Conservation (phyloP, 768 basidiomycete genomes). For the Pholiota molesta region DNA sequence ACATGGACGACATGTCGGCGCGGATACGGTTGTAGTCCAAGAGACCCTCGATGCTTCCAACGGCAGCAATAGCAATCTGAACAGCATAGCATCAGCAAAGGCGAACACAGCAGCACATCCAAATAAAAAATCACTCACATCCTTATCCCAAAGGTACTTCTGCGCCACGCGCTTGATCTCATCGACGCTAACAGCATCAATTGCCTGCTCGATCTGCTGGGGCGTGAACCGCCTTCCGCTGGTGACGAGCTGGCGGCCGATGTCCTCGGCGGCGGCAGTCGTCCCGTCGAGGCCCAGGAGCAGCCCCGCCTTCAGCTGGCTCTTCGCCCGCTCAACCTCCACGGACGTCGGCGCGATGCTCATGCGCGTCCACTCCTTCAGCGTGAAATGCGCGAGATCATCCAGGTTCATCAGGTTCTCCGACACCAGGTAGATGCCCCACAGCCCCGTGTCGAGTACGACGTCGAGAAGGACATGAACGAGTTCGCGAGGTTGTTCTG, state of each 20-base stretch:
- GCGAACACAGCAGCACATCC: background rate
- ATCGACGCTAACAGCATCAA: slow-evolving; percentile 84
- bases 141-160: slow-evolving; percentile 97
- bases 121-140: slow-evolving; percentile 52
- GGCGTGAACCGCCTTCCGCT: slow-evolving; percentile 90
- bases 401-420: slow-evolving; percentile 96
- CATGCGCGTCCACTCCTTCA: slow-evolving; percentile 97
- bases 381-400: slow-evolving; percentile 90
- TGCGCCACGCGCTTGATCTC: slow-evolving; percentile 95
- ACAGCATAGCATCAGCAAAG: slow-evolving; percentile 9
- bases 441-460: slow-evolving; percentile 97
- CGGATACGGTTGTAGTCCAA: slow-evolving; percentile 94
- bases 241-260: slow-evolving; percentile 96
- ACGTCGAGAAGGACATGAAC: slow-evolving; percentile 99
- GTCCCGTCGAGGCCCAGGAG: slow-evolving; percentile 93
- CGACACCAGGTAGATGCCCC: slow-evolving; percentile 97
- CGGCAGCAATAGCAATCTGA: slow-evolving; percentile 83
- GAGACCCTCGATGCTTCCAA: slow-evolving; percentile 90
- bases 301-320: slow-evolving; percentile 94
- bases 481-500: slow-evolving; percentile 96
- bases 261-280: slow-evolving; percentile 96
- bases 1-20: slow-evolving; percentile 78
- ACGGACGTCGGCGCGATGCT: slow-evolving; percentile 79
- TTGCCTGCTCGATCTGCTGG: slow-evolving; percentile 89
- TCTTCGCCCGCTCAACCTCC: slow-evolving; percentile 97